Evolutionary conservation across 495 filamentous ascomycete species (phyloP), one percentile per base, ranked within the genome.

Genomic region (Penicillium dipodomyicola): DNA sequence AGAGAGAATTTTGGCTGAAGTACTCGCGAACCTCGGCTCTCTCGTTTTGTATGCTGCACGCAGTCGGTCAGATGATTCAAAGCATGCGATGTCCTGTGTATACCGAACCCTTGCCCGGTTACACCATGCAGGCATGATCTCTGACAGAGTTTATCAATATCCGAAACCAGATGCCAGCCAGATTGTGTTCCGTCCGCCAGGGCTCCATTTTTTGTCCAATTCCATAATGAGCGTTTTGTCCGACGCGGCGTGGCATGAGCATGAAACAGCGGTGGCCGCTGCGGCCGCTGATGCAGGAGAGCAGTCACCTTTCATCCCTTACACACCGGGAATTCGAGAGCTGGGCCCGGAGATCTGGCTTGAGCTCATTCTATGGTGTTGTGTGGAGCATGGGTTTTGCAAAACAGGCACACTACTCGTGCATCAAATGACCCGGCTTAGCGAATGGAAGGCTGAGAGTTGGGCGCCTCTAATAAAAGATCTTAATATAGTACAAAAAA

Each of bases 301-400:
- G 41, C 77, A 81, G 14, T 75, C 82, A 11, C 83, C 81, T 1
- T 81, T 75, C 25, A 62, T 78, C 4, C 72, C 75, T 17, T 78
- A 78, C 59, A 80, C 78, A 39, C 69, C 81, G 23, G 69, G 72
- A 23, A 68, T 84, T n/a, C 71, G 74, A 47, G 77, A 80, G 37
- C 65, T 87, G 3, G 79, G 79, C 1, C 78, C 80, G 19, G 81
- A 85, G 54, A 71, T 87, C 20, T 88, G 85, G 85, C 65, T 88
- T 2, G 85, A 88, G 59, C 71, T 87, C 12, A 75, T 87, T 44
- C 73, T 88, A 8, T 88, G 84, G 85, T 82, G 80, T 54, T 88
- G 85, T 62, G 73, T 87, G 25, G 82, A 87, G 61, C 80, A 84
- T 56, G 81, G 80, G 6, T 83, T 82, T 71, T 65, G 80, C 10